These are phyloP conservation scores for Pisolithus marmoratus DNA, from an alignment of 768 basidiomycete species.

Conservation along the genomic window DNA sequence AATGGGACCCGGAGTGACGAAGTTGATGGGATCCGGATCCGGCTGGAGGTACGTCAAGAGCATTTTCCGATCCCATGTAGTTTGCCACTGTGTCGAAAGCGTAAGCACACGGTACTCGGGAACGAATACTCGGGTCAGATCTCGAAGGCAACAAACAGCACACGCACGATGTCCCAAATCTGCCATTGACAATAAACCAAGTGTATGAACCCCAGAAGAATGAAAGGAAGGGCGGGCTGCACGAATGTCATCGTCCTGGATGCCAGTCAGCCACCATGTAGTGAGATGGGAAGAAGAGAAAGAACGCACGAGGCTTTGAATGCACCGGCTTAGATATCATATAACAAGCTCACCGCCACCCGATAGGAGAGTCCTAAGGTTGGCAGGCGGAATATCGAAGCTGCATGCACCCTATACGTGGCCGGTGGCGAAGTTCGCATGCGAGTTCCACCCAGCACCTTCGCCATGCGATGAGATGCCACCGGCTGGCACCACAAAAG, in stretches of 20 bases:
- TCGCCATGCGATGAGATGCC: no score
- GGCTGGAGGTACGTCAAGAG: constrained; percentile 29
- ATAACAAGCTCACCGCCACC: neutral
- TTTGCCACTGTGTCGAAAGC: constrained; percentile 48
- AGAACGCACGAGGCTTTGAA: neutral
- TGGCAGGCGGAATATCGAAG: no score
- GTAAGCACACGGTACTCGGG: neutral
- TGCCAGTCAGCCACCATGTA: neutral
- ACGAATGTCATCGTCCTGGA: neutral
- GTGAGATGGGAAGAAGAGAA: neutral
- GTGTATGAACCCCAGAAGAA: constrained; percentile 15
- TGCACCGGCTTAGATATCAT: neutral
- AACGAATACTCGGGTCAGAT: constrained; percentile 2
- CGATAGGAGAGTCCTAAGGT: neutral
- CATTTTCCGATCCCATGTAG: constrained; percentile 30
- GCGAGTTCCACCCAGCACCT: no score
- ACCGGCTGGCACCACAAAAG: no score
- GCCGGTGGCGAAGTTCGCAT: neutral
- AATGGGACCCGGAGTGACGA: constrained; percentile 41
- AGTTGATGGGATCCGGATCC: constrained; percentile 25
- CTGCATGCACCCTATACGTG: neutral
- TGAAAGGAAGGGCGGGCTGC: neutral
- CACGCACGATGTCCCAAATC: constrained; percentile 48
- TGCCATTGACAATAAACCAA: constrained; percentile 37
- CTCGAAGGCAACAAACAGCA: neutral